phyloP scores from a whole-genome alignment of 2,329 filamentous ascomycete species.

The Penicillium sp. region DNA sequence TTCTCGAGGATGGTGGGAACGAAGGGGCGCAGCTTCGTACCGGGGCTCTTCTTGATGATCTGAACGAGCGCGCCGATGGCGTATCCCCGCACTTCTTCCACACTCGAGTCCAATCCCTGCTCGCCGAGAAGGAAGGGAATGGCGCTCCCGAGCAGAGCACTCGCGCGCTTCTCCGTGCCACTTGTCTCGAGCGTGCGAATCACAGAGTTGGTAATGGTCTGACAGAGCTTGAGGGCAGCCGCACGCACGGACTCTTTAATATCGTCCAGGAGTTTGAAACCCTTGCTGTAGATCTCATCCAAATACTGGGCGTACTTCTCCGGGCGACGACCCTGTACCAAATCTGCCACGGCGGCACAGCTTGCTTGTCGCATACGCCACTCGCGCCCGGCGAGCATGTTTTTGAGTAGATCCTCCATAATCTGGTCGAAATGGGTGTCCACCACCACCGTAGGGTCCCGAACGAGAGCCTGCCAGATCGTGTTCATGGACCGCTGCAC shows the following conservation, averaged over 20 bases:
- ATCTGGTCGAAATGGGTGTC: constrained; percentile 84
- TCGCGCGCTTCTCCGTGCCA: constrained; percentile 63
- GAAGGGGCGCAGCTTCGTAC: constrained; percentile 74
- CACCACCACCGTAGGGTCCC: constrained; percentile 74
- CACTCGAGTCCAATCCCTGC: constrained; percentile 83
- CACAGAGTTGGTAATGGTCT: constrained; percentile 78
- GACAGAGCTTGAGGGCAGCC: constrained; percentile 77
- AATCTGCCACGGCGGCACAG: constrained; percentile 82
- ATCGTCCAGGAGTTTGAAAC: constrained; percentile 91
- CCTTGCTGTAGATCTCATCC: constrained; percentile 76
- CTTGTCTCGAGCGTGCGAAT: constrained; percentile 82
- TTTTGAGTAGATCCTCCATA: constrained; percentile 80
- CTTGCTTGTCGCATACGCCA: constrained; percentile 93
- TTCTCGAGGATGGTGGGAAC: constrained; percentile 78
- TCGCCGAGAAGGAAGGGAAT: constrained; percentile 87
- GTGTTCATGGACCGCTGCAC: constrained; percentile 95
- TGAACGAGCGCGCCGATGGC: constrained; percentile 80
- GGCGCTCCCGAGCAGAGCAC: constrained; percentile 78
- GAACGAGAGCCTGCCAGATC: constrained; percentile 95
- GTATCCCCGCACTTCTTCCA: constrained; percentile 82
- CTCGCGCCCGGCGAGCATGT: constrained; percentile 76
- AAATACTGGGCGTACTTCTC: constrained; percentile 80
- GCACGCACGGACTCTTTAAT: constrained; percentile 87
- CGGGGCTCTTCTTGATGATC: constrained; percentile 80
- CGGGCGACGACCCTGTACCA: constrained; percentile 77